phyloP scores from a whole-genome alignment of 2,329 filamentous ascomycete genomes.

The Myriosclerotinia curreyana region DNA sequence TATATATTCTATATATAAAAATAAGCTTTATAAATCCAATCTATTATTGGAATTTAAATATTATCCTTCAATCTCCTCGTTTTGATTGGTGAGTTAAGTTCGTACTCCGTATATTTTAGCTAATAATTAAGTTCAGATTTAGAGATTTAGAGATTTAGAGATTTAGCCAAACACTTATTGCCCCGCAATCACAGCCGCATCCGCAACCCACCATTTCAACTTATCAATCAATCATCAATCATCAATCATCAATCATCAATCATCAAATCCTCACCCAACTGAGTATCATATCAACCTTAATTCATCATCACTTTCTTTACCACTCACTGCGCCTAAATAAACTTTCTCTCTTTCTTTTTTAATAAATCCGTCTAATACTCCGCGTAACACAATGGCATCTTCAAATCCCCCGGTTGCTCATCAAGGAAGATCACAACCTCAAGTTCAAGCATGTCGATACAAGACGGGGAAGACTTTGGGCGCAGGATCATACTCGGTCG shows the following conservation, averaged over 20 bases:
- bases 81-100: too few relatives aligned
- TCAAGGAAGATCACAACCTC: slow-evolving; percentile 28
- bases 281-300: slow-evolving; percentile 1
- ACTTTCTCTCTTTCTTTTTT: background rate
- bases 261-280: background rate
- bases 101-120: too few relatives aligned
- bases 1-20: too few relatives aligned
- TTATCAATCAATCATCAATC: background rate
- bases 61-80: too few relatives aligned
- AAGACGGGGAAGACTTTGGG: slow-evolving; percentile 98
- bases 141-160: too few relatives aligned
- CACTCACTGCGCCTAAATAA: background rate
- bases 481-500: slow-evolving; percentile 94
- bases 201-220: background rate
- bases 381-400: slow-evolving; percentile 12
- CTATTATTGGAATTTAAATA: too few relatives aligned
- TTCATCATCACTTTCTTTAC: slow-evolving; percentile 6
- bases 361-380: background rate
- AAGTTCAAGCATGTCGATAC: slow-evolving; percentile 90
- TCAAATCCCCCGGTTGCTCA: slow-evolving; percentile 11
- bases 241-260: background rate
- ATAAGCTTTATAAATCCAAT: too few relatives aligned
- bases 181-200: background rate
- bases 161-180: background rate
- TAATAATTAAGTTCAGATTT: too few relatives aligned